Conservation (phyloP, 2,329 filamentous ascomycete species). For the Plenodomus tracheiphilus region DNA sequence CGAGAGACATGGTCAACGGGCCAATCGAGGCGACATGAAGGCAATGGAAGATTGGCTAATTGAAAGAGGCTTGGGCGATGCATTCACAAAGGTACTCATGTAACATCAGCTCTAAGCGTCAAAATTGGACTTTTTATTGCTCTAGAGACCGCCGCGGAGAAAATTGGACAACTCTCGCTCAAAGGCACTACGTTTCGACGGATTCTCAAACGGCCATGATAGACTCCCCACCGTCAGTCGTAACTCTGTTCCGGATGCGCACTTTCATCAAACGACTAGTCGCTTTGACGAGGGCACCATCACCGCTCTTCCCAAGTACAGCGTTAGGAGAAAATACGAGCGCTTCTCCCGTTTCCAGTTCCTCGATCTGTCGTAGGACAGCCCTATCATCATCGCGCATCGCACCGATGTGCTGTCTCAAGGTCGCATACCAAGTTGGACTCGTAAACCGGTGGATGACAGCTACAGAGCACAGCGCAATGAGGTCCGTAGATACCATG, state of each 20-base stretch:
- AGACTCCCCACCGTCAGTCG: constrained; percentile 48
- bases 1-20: constrained; percentile 54
- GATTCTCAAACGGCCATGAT: constrained; percentile 67
- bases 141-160: too few relatives aligned
- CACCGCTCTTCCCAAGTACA: constrained; percentile 35
- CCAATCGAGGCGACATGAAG: constrained; percentile 58
- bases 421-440: constrained; percentile 62
- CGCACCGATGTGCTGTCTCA: constrained; percentile 52
- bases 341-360: constrained; percentile 53
- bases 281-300: constrained; percentile 11
- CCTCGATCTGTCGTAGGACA: constrained; percentile 53
- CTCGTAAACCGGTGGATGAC: constrained; percentile 73
- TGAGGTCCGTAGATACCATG: constrained; percentile 66
- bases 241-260: constrained; percentile 30
- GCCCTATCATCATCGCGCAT: constrained; percentile 13
- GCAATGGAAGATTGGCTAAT: constrained; percentile 56
- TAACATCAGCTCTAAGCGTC: neutral
- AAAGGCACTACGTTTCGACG: neutral
- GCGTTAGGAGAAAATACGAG: constrained; percentile 55
- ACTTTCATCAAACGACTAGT: constrained; percentile 18
- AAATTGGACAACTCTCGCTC: neutral
- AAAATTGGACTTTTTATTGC: neutral
- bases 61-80: constrained; percentile 50
- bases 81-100: constrained; percentile 50
- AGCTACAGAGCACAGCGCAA: constrained; percentile 73